phyloP scores from a whole-genome alignment of 345 rosid species.

The Arabis hirsuta region DNA sequence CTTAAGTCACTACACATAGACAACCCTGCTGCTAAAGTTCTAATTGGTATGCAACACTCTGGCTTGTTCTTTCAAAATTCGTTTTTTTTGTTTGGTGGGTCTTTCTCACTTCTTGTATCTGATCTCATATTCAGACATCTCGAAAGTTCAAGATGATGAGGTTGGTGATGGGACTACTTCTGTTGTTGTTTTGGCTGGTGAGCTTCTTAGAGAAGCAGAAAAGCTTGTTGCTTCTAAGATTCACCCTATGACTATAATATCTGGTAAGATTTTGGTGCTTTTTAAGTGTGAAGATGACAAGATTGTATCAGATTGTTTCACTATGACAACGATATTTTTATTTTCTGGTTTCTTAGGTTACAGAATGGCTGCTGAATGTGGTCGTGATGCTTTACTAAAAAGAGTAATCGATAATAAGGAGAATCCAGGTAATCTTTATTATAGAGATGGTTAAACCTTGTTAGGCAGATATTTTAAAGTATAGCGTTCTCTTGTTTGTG shows the following conservation, averaged over 20 bases:
- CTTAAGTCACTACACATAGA: conserved; percentile 92
- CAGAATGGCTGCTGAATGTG: conserved; percentile 96
- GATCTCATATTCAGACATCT: conserved; percentile 59
- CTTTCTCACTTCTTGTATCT: conserved; percentile 3
- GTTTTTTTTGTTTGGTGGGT: background rate
- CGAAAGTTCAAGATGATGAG: conserved; percentile 99
- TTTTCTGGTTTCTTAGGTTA: conserved; percentile 59
- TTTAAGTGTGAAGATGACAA: background rate
- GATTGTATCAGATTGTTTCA: background rate
- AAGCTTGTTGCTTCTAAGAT: conserved; percentile 89
- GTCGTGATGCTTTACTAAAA: conserved; percentile 69
- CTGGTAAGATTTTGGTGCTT: conserved; percentile 50
- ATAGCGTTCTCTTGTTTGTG: background rate
- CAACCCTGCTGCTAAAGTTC: conserved; percentile 97
- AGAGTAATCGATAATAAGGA: conserved; percentile 82
- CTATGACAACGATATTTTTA: background rate
- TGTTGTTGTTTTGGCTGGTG: conserved; percentile 98
- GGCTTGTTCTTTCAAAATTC: background rate
- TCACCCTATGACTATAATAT: conserved; percentile 96
- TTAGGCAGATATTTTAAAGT: background rate
- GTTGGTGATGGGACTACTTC: conserved; percentile 99
- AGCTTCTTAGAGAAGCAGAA: conserved; percentile 93
- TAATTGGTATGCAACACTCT: conserved; percentile 64
- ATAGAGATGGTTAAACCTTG: background rate
- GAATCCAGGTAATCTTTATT: conserved; percentile 59